phyloP scores from a whole-genome alignment of 2,329 filamentous ascomycete genomes.

The Byssochlamys sp. region DNA sequence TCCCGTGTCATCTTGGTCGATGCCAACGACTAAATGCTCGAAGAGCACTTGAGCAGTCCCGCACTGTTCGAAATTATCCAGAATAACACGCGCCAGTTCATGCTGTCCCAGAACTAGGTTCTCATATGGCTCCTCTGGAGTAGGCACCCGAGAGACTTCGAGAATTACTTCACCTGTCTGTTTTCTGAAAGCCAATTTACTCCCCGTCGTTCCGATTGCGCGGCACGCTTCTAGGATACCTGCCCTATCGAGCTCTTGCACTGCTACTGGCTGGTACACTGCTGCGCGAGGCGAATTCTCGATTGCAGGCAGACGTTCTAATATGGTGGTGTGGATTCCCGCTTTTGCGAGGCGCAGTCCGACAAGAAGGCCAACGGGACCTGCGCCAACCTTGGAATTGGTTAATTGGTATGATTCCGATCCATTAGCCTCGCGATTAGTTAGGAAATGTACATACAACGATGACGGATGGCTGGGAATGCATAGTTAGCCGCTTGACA shows the following conservation, averaged over 20 bases:
- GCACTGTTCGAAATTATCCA: constrained; percentile 7
- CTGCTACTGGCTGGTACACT: constrained; percentile 33
- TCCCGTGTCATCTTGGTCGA: neutral
- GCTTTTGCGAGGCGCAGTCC: constrained; percentile 29
- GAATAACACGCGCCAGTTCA: constrained; percentile 8
- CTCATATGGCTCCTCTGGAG: constrained; percentile 13
- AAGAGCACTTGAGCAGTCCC: neutral
- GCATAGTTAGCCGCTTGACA: neutral
- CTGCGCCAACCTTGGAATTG: constrained; percentile 24
- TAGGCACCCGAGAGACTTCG: neutral
- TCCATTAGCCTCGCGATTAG: neutral
- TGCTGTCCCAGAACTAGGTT: constrained; percentile 13
- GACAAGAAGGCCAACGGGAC: constrained; percentile 33
- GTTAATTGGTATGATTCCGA: neutral
- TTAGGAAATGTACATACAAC: neutral
- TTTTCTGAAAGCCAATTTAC: constrained; percentile 3
- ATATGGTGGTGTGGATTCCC: constrained; percentile 21
- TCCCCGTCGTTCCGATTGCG: constrained; percentile 19
- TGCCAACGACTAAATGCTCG: neutral
- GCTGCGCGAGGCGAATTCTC: constrained; percentile 32
- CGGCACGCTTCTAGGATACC: constrained; percentile 28
- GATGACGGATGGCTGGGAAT: neutral
- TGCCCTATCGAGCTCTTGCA: constrained; percentile 28
- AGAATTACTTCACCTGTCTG: neutral
- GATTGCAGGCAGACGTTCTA: constrained; percentile 19